Base-by-base conservation (phyloP, 2,329 filamentous ascomycete species). In the Ceratocystis variospora region DNA sequence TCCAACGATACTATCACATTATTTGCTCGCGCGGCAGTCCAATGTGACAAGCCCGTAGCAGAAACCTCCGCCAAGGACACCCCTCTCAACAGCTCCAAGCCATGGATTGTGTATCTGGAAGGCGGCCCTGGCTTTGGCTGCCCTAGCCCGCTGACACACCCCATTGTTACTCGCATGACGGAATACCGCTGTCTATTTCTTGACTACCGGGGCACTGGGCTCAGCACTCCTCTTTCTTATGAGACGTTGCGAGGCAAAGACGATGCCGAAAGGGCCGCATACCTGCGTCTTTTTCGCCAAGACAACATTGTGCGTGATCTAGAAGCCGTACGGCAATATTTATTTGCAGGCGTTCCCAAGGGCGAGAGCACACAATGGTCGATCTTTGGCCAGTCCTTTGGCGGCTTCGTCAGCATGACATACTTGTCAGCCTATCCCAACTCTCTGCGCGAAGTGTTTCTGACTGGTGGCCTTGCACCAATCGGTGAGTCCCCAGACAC, bases 241-340 rank as follows among this genome's bases (percentile, higher is more conserved):
- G 83, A 82, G 7, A 90, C 87, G 5, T 67, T 74, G 2, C 77
- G 82, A 12, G 81, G 85, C 48, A 88, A 87, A 4, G 81, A 83
- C 67, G 77, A 83, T 1, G 75, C 81, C 59, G 83, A 83, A 67
- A 90, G 96, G 75, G 88, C 87, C 5, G 82, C 86, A 64, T 96
- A 96, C 71, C 80, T 97, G 69, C 88, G 88, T 73, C 79, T 86
- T 48, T 96, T 96, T 78, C 84, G 93, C 53, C 91, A 93, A 44
- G 92, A 96, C 75, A 94, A 83, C 72, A 95, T 96, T 63, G 91
- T 97, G 50, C 85, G 84, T 61, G 93, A 97, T 72, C 89, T 88
- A 69, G 93, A 97, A 74, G 90, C 92, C 3, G 84, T 97, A 41
- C 84, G 93, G 4, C 82, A 85, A 71, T 87, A 81, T 48, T 78